phyloP scores from a whole-genome alignment of 208 protist genomes.

The Leishmania mexicana region DNA sequence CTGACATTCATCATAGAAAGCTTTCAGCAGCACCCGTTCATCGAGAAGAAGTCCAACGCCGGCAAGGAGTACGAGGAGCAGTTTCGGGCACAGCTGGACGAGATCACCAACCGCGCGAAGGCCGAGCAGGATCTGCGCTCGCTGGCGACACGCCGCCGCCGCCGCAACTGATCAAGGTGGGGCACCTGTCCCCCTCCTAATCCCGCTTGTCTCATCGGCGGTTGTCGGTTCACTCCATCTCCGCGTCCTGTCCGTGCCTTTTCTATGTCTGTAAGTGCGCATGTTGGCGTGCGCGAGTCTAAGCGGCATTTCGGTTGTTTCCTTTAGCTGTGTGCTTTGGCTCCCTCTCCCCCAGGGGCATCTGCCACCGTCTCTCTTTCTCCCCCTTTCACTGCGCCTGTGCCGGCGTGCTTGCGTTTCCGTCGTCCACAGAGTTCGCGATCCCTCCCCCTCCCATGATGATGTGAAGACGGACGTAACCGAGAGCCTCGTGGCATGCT shows the following conservation, averaged over 20 bases:
- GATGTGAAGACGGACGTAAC: neutral
- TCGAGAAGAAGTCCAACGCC: conserved; percentile 59
- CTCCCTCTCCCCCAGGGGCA: neutral
- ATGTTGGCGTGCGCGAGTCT: neutral
- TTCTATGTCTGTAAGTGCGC: conserved; percentile 8
- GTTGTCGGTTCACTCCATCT: neutral
- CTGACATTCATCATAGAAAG: conserved; percentile 75
- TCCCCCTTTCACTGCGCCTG: neutral
- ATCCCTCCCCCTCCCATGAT: neutral
- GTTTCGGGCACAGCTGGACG: conserved; percentile 65
- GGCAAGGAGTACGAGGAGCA: conserved; percentile 53
- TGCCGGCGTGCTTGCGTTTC: too few species aligned
- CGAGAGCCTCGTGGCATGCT: neutral
- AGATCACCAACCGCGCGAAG: conserved; percentile 63
- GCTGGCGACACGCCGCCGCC: conserved; percentile 45
- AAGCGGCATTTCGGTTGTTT: neutral
- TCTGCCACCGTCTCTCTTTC: neutral
- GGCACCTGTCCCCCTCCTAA: neutral
- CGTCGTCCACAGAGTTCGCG: too few species aligned
- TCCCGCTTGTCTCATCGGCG: neutral
- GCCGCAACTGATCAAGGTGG: conserved; percentile 21
- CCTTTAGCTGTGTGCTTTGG: neutral
- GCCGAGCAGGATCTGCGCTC: conserved; percentile 77
- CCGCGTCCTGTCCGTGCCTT: conserved; percentile 3
- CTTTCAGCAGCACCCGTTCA: conserved; percentile 60